These are phyloP conservation scores for Daldinia sp. DNA, from an alignment of 2,329 filamentous ascomycete species.

Conservation along the genomic window DNA sequence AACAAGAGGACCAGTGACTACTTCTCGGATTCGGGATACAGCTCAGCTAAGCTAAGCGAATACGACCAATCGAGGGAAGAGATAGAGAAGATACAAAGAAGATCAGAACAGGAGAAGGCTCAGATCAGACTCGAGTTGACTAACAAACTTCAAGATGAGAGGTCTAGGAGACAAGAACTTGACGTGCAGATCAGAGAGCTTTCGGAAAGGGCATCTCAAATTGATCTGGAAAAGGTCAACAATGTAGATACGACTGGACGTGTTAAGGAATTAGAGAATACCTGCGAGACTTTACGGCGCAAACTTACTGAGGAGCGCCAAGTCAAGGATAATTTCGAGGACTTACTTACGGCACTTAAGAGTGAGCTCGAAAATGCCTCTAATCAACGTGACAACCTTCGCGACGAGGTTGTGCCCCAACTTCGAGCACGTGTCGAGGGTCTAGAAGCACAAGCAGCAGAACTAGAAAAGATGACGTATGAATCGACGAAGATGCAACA, in stretches of 20 bases:
- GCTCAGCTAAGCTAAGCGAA: constrained; percentile 80
- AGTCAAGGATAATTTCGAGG: constrained; percentile 92
- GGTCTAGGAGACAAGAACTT: constrained; percentile 75
- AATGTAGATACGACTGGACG: constrained; percentile 65
- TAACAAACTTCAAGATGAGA: constrained; percentile 86
- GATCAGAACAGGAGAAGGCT: constrained; percentile 90
- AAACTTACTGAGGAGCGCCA: constrained; percentile 85
- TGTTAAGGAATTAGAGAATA: constrained; percentile 79
- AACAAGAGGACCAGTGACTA: constrained; percentile 90
- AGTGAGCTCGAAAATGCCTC: constrained; percentile 82
- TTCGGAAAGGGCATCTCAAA: constrained; percentile 77
- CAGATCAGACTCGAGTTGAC: constrained; percentile 85
- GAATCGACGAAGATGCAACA: constrained; percentile 88
- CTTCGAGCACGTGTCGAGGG: constrained; percentile 79
- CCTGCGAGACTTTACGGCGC: constrained; percentile 83
- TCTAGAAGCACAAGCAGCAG: constrained; percentile 76
- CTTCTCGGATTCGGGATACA: constrained; percentile 94
- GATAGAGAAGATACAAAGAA: constrained; percentile 81
- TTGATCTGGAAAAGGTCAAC: constrained; percentile 64
- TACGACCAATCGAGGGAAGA: constrained; percentile 71
- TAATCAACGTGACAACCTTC: constrained; percentile 90
- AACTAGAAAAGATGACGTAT: constrained; percentile 77
- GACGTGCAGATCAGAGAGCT: constrained; percentile 86
- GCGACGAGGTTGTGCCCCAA: constrained; percentile 86
- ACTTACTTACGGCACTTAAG: constrained; percentile 83